Evolutionary conservation across 2,329 filamentous ascomycete species (phyloP).

Genomic region (Zasmidium cellare): DNA sequence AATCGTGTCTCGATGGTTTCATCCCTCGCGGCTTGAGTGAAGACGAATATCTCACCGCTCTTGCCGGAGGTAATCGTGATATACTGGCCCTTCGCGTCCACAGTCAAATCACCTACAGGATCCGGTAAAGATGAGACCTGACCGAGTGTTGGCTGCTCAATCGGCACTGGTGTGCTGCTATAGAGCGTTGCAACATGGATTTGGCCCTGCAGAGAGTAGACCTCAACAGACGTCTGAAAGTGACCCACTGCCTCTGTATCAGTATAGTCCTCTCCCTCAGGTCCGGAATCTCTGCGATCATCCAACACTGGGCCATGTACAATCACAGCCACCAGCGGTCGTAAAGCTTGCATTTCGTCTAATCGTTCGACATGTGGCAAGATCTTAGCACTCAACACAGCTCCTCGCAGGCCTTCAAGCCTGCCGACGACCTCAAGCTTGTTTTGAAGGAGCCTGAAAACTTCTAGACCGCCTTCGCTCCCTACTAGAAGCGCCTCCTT

Average conservation of each 20-base stretch:
- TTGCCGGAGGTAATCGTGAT: constrained; percentile 74
- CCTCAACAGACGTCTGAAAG: constrained; percentile 85
- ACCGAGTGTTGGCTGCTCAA: constrained; percentile 25
- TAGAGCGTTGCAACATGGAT: constrained; percentile 72
- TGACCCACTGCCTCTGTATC: constrained; percentile 43
- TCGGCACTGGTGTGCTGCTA: constrained; percentile 63
- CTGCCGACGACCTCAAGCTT: constrained; percentile 69
- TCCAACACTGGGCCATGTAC: constrained; percentile 73
- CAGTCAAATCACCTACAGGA: constrained; percentile 69
- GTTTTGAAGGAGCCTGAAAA: constrained; percentile 71
- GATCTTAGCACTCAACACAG: constrained; percentile 79
- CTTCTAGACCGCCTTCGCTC: constrained; percentile 75
- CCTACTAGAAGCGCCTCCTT: constrained; percentile 74
- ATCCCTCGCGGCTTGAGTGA: constrained; percentile 35
- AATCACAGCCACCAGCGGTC: constrained; percentile 76
- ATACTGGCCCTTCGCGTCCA: constrained; percentile 71
- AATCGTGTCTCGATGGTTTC: constrained; percentile 40
- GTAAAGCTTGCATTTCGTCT: constrained; percentile 55
- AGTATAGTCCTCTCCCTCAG: constrained; percentile 37
- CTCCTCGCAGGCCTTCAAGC: constrained; percentile 75
- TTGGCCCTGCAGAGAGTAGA: constrained; percentile 81
- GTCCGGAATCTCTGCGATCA: constrained; percentile 31
- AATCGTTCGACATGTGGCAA: constrained; percentile 64
- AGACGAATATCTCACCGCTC: constrained; percentile 88
- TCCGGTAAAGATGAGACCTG: constrained; percentile 48